phyloP scores from a whole-genome alignment of 2,329 filamentous ascomycete species.

The Cyclaneusma minus region DNA sequence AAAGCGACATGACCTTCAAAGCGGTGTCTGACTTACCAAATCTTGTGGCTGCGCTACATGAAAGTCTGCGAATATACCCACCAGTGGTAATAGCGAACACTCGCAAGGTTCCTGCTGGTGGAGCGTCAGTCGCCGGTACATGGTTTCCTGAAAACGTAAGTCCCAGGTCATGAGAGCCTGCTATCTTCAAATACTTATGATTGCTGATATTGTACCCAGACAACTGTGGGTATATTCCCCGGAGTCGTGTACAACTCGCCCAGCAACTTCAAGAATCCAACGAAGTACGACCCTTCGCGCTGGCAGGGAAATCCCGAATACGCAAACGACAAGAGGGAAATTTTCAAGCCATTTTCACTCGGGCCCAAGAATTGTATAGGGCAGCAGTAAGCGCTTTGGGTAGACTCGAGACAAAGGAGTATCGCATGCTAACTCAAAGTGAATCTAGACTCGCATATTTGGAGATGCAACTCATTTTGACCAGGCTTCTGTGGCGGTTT shows the following conservation, averaged over 20 bases:
- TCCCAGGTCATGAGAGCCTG: too few relatives aligned
- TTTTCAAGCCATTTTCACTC: conserved; percentile 1
- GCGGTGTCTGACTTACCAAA: too few relatives aligned
- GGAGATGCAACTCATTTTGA: too few relatives aligned
- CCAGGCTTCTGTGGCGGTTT: too few relatives aligned
- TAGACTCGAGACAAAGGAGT: too few relatives aligned
- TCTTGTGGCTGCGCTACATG: conserved; percentile 25
- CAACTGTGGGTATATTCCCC: background rate
- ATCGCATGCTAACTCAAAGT: too few relatives aligned
- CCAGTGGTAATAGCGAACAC: too few relatives aligned
- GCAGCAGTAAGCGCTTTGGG: too few relatives aligned
- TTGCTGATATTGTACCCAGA: background rate
- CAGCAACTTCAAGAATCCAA: conserved; percentile 1
- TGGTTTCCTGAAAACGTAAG: conserved; percentile 7
- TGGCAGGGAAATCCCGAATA: conserved; percentile 1
- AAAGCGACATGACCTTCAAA: conserved; percentile 16
- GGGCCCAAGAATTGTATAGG: conserved; percentile 3
- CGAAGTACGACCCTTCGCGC: conserved; percentile 1
- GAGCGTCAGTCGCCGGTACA: too few relatives aligned
- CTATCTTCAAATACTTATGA: too few relatives aligned
- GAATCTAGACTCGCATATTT: too few relatives aligned
- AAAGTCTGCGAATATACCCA: conserved; percentile 26
- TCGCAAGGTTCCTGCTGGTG: too few relatives aligned
- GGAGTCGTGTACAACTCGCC: background rate
- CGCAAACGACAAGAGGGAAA: background rate